Evolutionary conservation across 1,139 yeast genomes (phyloP), one percentile per base, ranked within the genome.

Genomic region (Chernovozyma aurita): DNA sequence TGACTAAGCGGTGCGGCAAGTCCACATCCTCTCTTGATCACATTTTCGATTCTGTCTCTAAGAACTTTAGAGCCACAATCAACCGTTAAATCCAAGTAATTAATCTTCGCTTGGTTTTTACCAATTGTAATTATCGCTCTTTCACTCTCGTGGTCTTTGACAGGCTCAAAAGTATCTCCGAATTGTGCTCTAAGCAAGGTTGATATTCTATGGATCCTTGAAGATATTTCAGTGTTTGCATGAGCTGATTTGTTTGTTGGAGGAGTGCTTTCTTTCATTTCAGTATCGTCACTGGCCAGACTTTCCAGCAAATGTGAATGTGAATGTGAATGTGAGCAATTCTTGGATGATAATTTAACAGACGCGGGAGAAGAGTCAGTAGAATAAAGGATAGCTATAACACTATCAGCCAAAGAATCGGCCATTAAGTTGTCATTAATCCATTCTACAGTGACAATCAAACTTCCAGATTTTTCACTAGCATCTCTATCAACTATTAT

Each of bases 281-380:
- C 40, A 37, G 30, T 54, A 43, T 14, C 41, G n/a, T n/a, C n/a
- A n/a, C n/a, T n/a, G n/a, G n/a, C n/a, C n/a, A n/a, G n/a, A 6
- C 40, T 40, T 22, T 44, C 45, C 32, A 38, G 32, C 7, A 33
- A 40, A 21, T 47, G 45, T 14, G 22, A n/a, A n/a, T 38, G 35
- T 18, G 45, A 45, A 45, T 70, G 73, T 11, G 50, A 53, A 49
- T 78, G 85, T 5, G 60, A 49, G 48, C 83, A 81, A 1, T 68
- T 50, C 38, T 71, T 70, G 3, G 95, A 78, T 11, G 95, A 80
- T 43, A 87, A 58, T 52, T 88, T 92, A 20, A 92, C 96, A 4
- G 97, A 86, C 0, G 96, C 95, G 3, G 97, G 97, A 0, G 96
- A 82, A 0, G 96, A 82, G 54, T 92, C 98, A 30, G 92, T 94